Conservation (phyloP, 2,329 filamentous ascomycete species). For the Ophiostoma sp. region DNA sequence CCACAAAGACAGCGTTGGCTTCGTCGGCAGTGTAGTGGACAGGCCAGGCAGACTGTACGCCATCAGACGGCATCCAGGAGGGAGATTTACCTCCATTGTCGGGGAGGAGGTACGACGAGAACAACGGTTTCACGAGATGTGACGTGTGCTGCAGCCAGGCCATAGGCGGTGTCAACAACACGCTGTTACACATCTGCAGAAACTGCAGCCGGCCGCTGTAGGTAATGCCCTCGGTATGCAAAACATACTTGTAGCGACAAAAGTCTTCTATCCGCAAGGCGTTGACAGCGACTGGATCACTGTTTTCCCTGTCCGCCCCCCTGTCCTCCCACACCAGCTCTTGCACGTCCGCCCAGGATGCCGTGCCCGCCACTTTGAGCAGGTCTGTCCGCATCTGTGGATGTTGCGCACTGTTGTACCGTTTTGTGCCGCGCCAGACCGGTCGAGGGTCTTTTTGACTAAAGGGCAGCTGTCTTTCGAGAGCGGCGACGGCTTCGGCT, state of each 20-base stretch:
- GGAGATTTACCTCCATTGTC: not conserved
- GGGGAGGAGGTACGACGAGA: slow-evolving; percentile 27
- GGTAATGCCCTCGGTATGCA: slow-evolving; percentile 51
- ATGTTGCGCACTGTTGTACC: slow-evolving; percentile 43
- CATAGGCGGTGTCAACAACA: slow-evolving; percentile 46
- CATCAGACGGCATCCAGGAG: not conserved
- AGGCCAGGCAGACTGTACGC: slow-evolving; percentile 37
- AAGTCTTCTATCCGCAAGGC: slow-evolving; percentile 53
- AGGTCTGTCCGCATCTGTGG: slow-evolving; percentile 46
- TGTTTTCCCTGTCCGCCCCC: slow-evolving; percentile 25
- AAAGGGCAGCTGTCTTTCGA: slow-evolving; percentile 40
- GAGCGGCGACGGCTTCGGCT: slow-evolving; percentile 38
- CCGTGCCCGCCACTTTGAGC: slow-evolving; percentile 37
- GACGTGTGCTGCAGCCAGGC: slow-evolving; percentile 48
- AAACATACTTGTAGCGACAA: slow-evolving; percentile 48
- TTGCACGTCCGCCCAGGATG: slow-evolving; percentile 52
- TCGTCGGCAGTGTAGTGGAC: slow-evolving; percentile 38
- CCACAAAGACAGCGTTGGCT: slow-evolving; percentile 47
- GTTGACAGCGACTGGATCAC: too few relatives aligned
- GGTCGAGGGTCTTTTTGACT: slow-evolving; percentile 44
- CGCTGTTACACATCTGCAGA: slow-evolving; percentile 47
- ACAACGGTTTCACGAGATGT: slow-evolving; percentile 46
- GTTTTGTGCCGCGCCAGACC: slow-evolving; percentile 51
- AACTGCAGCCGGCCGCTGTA: slow-evolving; percentile 51
- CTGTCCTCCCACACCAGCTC: slow-evolving; percentile 36